phyloP scores from a whole-genome alignment of 2,329 filamentous ascomycete species.

The Sodiomyces alkalinus region DNA sequence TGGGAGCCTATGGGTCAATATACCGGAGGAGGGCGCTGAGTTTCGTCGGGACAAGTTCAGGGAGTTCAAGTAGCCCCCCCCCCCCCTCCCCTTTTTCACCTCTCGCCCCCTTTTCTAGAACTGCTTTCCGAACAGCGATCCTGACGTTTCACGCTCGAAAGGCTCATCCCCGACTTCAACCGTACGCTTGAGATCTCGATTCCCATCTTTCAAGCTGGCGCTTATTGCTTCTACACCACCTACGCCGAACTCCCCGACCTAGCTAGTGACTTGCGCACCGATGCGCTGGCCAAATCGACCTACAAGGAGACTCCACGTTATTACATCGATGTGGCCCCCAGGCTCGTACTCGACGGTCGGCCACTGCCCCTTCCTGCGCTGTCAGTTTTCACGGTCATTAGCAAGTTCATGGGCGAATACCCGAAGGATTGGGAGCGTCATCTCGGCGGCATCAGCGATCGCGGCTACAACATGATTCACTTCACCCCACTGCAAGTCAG shows the following conservation, averaged over 20 bases:
- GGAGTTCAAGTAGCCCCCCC: slow-evolving; percentile 64
- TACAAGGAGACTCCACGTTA: slow-evolving; percentile 60
- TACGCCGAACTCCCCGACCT: slow-evolving; percentile 77
- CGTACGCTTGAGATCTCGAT: slow-evolving; percentile 81
- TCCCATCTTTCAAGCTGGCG: slow-evolving; percentile 66
- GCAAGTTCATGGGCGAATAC: slow-evolving; percentile 95
- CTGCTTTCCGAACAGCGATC: neutral
- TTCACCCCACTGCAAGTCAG: slow-evolving; percentile 88
- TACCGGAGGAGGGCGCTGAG: slow-evolving; percentile 58
- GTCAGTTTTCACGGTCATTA: slow-evolving; percentile 85
- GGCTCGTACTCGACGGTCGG: slow-evolving; percentile 56
- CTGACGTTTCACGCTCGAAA: slow-evolving; percentile 18
- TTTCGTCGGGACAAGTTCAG: slow-evolving; percentile 71
- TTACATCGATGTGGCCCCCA: slow-evolving; percentile 89
- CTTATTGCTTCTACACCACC: slow-evolving; percentile 88
- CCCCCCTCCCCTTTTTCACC: no score
- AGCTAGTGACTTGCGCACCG: slow-evolving; percentile 35
- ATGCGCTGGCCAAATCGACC: slow-evolving; percentile 29
- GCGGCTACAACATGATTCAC: slow-evolving; percentile 98
- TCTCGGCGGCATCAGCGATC: slow-evolving; percentile 69
- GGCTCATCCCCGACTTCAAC: slow-evolving; percentile 85
- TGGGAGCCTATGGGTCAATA: slow-evolving; percentile 93
- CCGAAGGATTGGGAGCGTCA: slow-evolving; percentile 84
- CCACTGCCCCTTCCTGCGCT: slow-evolving; percentile 73
- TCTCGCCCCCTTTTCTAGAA: neutral